Conservation (phyloP, 2,329 filamentous ascomycete species). For the Talaromyces rugulosus region DNA sequence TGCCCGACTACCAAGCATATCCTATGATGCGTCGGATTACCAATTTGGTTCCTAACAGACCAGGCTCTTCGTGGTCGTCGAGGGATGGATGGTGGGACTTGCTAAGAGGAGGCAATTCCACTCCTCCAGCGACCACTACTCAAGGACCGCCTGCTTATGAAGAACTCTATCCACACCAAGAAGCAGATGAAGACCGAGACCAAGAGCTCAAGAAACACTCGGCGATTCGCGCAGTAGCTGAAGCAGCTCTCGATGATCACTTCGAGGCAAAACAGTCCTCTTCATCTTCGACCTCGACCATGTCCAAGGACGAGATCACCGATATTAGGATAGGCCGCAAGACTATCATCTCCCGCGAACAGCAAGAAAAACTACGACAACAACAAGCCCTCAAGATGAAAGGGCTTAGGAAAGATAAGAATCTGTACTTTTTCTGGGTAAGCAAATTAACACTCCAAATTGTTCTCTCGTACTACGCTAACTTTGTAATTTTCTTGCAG, state of each 20-base stretch:
- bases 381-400: constrained; percentile 47
- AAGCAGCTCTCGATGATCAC: constrained; percentile 42
- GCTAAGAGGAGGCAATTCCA: constrained; percentile 49
- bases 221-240: constrained; percentile 39
- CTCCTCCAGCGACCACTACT: constrained; percentile 33
- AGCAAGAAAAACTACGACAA: constrained; percentile 44
- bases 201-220: constrained; percentile 37
- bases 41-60: constrained; percentile 66
- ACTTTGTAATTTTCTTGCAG: constrained; percentile 21
- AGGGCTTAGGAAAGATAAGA: constrained; percentile 45
- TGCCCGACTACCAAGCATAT: constrained; percentile 70
- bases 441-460: constrained; percentile 19
- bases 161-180: constrained; percentile 63
- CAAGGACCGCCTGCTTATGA: constrained; percentile 70
- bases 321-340: constrained; percentile 41
- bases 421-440: constrained; percentile 54
- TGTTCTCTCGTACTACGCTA: background rate
- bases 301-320: constrained; percentile 24
- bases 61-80: constrained; percentile 42
- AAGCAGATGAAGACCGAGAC: constrained; percentile 32
- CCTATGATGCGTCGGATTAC: constrained; percentile 69
- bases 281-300: constrained; percentile 15
- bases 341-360: constrained; percentile 38
- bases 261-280: constrained; percentile 32
- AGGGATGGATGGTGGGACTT: constrained; percentile 63